Base-by-base conservation (phyloP, 352 stramenopile species). In the Phytophthora sp. region DNA sequence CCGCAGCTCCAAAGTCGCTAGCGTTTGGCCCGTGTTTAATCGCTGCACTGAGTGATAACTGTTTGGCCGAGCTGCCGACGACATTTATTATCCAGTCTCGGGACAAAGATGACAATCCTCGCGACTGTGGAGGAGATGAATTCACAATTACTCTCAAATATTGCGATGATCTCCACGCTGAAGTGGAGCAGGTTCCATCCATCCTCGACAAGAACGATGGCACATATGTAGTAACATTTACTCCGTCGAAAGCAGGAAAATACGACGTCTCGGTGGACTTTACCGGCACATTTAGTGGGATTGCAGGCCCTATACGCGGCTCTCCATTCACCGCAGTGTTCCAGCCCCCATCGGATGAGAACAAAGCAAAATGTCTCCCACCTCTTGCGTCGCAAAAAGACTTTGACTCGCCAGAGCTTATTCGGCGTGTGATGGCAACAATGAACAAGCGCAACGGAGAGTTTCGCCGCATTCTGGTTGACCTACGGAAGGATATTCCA, bases 51-150 rank as follows among this genome's bases (percentile, higher is more conserved):
- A 80, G 63, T 23, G 80, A 89, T n/a, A 77, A 77, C 27, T 90
- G 79, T 21, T 57, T 95, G n/a, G 88, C 88, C 2, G 82, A 84
- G 50, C 45, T 73, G 11, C 80, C 89, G 16, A 96, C 91, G 12
- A 84, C 79, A 27, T 98, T 99, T 66, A 76, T 98, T 24, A 97
- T 99, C 54, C 93, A 98, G 45, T 77, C 86, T 23, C 76, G 94
- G 30, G 95, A 99, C 68, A 96, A 95, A 70, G 79, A 93, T 18
- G 89, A 94, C 26, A 82, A 76, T 50, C 84, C 89, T 29, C 93
- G 97, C 18, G 86, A 97, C 31, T 98, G 93, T 49, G 97, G 97
- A 20, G 97, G 97, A 26, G 97, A 99, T 59, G 91, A 98, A 57
- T 99, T 98, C 68, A 82, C 70, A 21, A 82, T 99, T 26, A 69